These are phyloP conservation scores for Solanum piurae DNA, from an alignment of 257 asterid species.

Conservation along the genomic window DNA sequence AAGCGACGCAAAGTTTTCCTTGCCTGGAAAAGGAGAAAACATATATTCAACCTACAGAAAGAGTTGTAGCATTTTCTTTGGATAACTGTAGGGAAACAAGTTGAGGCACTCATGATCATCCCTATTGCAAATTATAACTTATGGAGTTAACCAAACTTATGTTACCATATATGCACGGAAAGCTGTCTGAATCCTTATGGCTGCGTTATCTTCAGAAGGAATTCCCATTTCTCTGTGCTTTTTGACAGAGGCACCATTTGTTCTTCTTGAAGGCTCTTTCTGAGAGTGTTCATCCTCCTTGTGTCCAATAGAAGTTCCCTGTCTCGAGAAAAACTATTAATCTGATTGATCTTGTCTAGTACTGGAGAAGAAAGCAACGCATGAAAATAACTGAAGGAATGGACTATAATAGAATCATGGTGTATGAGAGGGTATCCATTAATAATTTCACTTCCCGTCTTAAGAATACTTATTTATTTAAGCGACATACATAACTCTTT, in stretches of 20 bases:
- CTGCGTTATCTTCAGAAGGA: slow-evolving; percentile 54
- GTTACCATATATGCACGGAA: slow-evolving; percentile 52
- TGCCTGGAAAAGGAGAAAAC: slow-evolving; percentile 39
- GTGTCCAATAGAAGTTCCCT: neutral
- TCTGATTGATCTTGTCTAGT: neutral
- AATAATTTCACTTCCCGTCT: neutral
- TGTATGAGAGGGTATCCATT: neutral
- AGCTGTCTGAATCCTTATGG: slow-evolving; percentile 69
- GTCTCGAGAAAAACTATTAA: neutral
- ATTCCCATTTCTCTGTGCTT: slow-evolving; percentile 14
- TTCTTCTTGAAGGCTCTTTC: slow-evolving; percentile 8
- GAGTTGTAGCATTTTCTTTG: neutral
- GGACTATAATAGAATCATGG: neutral
- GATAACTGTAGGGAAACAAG: neutral
- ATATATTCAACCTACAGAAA: neutral
- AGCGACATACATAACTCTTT: neutral
- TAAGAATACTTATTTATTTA: neutral
- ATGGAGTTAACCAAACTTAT: neutral
- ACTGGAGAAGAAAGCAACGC: neutral
- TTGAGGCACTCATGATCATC: neutral
- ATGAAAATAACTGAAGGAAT: neutral
- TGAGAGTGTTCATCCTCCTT: neutral
- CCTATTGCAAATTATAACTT: neutral
- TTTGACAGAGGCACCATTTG: slow-evolving; percentile 19
- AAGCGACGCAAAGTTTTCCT: slow-evolving; percentile 40